A percentile compares a stretch with the other conserved stretches of the same genome.
Evolutionary conservation across 148 eudicot species (phyloP).

Genomic region (Spergularia bocconei): DNA sequence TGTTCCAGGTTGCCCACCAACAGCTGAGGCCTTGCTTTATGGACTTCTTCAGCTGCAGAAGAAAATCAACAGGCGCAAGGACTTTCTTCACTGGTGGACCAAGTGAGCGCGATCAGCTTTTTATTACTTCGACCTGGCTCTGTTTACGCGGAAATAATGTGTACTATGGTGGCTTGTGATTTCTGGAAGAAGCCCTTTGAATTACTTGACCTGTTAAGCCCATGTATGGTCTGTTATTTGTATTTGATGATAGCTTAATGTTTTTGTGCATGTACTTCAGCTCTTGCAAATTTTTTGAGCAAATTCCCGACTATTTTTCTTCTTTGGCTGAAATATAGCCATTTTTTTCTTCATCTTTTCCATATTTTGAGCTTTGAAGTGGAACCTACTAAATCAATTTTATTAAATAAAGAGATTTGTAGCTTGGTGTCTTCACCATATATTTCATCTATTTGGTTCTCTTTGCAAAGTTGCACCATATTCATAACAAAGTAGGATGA

Average conservation of each 20-base stretch:
- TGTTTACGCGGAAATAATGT: constrained; percentile 18
- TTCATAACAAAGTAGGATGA: too few relatives aligned
- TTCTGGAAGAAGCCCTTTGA: constrained; percentile 16
- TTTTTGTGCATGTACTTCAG: not conserved
- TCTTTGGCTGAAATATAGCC: constrained; percentile 9
- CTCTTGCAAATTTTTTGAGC: not conserved
- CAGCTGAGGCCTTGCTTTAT: constrained; percentile 85
- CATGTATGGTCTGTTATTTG: constrained; percentile 16
- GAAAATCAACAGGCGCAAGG: constrained; percentile 96
- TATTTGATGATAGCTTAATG: constrained; percentile 9
- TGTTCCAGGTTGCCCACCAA: constrained; percentile 93
- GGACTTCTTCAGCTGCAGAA: constrained; percentile 94
- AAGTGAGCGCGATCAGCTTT: constrained; percentile 35
- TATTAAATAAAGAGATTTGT: constrained; percentile 19
- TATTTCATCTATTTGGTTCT: too few relatives aligned
- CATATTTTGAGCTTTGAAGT: constrained; percentile 5
- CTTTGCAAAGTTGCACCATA: too few relatives aligned
- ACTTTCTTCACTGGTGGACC: constrained; percentile 94
- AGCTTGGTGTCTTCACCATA: not conserved
- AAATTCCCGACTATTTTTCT: not conserved
- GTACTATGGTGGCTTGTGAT: constrained; percentile 5
- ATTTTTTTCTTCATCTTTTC: not conserved
- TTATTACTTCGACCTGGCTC: constrained; percentile 8
- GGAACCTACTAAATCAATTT: constrained; percentile 7
- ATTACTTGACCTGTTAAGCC: not conserved